Conservation (phyloP, 495 filamentous ascomycete species). For the Neurospora sp. region DNA sequence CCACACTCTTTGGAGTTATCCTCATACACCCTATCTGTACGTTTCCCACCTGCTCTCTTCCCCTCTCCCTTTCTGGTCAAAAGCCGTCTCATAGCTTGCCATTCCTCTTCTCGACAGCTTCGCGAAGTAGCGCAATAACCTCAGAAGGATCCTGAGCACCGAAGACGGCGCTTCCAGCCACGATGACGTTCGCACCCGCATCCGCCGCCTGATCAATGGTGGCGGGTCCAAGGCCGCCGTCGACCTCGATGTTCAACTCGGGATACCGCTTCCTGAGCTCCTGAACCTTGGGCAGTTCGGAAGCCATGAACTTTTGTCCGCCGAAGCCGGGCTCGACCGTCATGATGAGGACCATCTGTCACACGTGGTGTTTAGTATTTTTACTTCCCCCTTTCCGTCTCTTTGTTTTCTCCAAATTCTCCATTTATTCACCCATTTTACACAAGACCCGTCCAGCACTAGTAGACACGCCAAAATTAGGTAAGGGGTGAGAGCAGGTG, state of each 20-base stretch:
- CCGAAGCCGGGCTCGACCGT: conserved; percentile 97
- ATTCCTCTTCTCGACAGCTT: conserved; percentile 59
- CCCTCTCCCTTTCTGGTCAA: background rate
- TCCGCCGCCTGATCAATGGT: conserved; percentile 94
- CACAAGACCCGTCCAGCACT: background rate
- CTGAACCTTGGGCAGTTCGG: conserved; percentile 84
- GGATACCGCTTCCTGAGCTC: conserved; percentile 78
- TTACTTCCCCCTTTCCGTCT: background rate
- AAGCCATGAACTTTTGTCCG: conserved; percentile 96
- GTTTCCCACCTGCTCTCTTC: background rate
- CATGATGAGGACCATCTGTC: conserved; percentile 96
- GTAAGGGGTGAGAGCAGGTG: background rate
- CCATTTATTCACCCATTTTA: background rate
- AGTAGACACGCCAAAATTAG: background rate
- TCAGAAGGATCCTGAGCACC: conserved; percentile 78
- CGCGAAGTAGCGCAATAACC: conserved; percentile 70
- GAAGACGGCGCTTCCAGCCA: conserved; percentile 95
- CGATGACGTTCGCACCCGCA: conserved; percentile 95
- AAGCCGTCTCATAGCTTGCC: conserved; percentile 15
- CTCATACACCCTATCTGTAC: background rate
- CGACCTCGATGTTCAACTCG: conserved; percentile 90
- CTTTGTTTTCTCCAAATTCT: background rate
- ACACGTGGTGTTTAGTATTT: background rate
- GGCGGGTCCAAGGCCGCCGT: conserved; percentile 76
- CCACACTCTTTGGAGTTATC: background rate